Conservation (phyloP, 169 alveolate genomes). For the Theileria equi region DNA sequence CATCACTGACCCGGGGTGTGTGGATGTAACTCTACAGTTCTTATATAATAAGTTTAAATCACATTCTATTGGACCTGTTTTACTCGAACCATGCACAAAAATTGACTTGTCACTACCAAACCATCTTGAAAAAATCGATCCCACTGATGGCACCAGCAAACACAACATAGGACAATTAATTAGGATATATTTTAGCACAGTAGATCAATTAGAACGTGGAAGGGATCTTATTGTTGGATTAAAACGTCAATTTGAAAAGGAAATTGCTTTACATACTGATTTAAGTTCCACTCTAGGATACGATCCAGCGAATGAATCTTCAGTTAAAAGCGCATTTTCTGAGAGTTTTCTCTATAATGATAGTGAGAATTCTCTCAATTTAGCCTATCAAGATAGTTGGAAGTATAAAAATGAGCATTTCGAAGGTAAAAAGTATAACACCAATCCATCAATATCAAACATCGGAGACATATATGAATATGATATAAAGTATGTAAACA, state of each 20-base stretch:
- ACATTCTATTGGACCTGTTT: conserved; percentile 32
- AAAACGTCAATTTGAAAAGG: conserved; percentile 29
- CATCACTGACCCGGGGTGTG: conserved; percentile 4
- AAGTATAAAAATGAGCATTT: too few relatives aligned
- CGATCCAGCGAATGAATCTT: not conserved
- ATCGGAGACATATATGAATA: conserved; percentile 91
- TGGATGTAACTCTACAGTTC: conserved; percentile 42
- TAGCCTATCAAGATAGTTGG: too few relatives aligned
- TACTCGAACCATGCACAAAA: conserved; percentile 39
- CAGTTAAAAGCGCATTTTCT: too few relatives aligned
- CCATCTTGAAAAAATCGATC: conserved; percentile 58
- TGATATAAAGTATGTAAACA: conserved; percentile 91
- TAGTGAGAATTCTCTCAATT: too few relatives aligned
- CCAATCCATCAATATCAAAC: conserved; percentile 74
- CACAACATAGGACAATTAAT: conserved; percentile 46
- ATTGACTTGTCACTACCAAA: conserved; percentile 60
- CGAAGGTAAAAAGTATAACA: conserved; percentile 50
- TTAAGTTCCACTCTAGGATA: not conserved
- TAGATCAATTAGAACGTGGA: conserved; percentile 57
- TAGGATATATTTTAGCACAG: conserved; percentile 55
- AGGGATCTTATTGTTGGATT: conserved; percentile 14
- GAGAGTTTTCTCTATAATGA: too few relatives aligned
- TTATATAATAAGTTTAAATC: conserved; percentile 33
- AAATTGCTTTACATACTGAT: conserved; percentile 1
- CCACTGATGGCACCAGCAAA: conserved; percentile 32